Base-by-base conservation (phyloP, 2,329 filamentous ascomycete species). In the Sporothrix globosa region DNA sequence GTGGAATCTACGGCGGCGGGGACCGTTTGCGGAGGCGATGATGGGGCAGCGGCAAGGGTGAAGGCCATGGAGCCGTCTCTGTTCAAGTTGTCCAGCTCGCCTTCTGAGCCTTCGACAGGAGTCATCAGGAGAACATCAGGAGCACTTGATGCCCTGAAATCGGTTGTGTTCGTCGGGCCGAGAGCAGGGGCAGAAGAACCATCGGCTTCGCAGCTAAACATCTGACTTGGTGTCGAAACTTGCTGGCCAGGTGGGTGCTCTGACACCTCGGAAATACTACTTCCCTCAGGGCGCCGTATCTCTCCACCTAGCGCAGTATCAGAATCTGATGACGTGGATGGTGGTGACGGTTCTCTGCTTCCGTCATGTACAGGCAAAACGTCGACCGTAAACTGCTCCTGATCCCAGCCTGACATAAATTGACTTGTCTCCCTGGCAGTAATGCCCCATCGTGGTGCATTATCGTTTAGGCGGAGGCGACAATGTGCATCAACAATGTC, bases 111-210 rank as follows among this genome's bases (percentile, higher is more conserved):
- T 13, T 61, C 58, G 13, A 61, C 6, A 17, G 58, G 58, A 6
- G 58, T 61, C 58, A 61, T 46, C 9, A 61, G 4, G n/a, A 61
- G 58, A 19, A 61, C 39, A 14, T 61, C 58, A 7, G 58, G 58
- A 1, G 58, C 52, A 7, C 24, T 30, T 30, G 52, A 30, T 17
- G 52, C 17, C 24, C 7, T 30, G 14, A 54, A 30, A 4, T 17
- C 13, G 13, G 24, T 2, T 30, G 52, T 17, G 24, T 27, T 21
- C 13, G 13, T 17, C 11, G 4, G 24, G 11, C 13, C 27, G 3
- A 24, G 21, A 5, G 24, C 11, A 27, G 52, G 14, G 17, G 27
- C 14, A 6, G 52, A 54, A 30, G 24, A 13, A 9, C 4, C 24
- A 6, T 54, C 10, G 52, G 52, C 19, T 10, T 9, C 17, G 48